These are phyloP conservation scores for Pseudogymnoascus sp. DNA, from an alignment of 2,329 filamentous ascomycete species.

Conservation along the genomic window DNA sequence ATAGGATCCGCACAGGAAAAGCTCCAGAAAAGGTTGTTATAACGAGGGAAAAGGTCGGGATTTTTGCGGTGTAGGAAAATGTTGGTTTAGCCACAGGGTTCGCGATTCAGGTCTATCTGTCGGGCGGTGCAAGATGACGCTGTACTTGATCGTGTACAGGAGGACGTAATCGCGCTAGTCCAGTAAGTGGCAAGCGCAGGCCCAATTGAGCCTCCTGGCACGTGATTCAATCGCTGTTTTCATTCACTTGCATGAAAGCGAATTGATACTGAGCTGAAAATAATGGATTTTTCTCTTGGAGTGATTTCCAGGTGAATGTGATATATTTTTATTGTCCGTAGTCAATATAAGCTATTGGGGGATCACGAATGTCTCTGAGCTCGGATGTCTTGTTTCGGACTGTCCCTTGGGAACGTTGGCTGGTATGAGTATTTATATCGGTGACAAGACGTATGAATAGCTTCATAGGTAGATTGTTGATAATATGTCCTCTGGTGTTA, in stretches of 20 bases:
- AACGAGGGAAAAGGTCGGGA: slow-evolving; percentile 1
- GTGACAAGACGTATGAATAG: neutral
- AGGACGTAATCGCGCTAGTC: slow-evolving; percentile 6
- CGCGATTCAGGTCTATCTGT: slow-evolving; percentile 5
- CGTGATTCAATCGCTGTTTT: slow-evolving; percentile 2
- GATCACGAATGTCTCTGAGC: neutral
- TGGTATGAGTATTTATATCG: neutral
- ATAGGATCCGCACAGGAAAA: neutral
- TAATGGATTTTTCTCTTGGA: neutral
- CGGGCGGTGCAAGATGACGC: slow-evolving; percentile 7
- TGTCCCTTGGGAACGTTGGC: neutral
- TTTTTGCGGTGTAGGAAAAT: slow-evolving; percentile 2
- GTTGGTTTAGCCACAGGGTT: neutral
- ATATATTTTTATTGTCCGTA: neutral
- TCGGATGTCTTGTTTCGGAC: neutral
- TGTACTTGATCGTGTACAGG: neutral
- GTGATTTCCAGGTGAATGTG: neutral
- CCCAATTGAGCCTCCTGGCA: neutral
- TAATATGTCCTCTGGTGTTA: neutral
- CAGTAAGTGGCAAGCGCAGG: neutral
- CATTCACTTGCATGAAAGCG: neutral
- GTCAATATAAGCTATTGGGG: neutral
- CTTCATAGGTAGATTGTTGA: neutral
- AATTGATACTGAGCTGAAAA: neutral
- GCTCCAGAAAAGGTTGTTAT: neutral